Evolutionary conservation across 2,329 filamentous ascomycete genomes (phyloP).

Genomic region (Karstenula rhodostoma): DNA sequence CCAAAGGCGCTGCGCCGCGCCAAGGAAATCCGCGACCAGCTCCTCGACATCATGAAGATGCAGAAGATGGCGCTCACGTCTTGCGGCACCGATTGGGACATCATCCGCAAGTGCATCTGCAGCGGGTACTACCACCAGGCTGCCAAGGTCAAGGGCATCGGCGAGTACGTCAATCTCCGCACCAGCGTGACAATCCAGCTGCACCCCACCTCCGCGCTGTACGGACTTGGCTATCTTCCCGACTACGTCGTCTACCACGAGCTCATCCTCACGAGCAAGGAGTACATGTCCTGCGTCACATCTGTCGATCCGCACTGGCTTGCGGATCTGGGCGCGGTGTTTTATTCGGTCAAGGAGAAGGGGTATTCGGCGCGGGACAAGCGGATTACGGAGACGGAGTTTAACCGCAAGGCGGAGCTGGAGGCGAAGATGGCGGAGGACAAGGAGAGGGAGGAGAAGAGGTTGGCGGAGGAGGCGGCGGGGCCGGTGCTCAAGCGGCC

Average conservation of each 20-base stretch:
- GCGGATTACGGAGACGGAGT: constrained; percentile 87
- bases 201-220: constrained; percentile 92
- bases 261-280: constrained; percentile 93
- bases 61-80: constrained; percentile 88
- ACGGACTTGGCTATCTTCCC: constrained; percentile 90
- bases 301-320: constrained; percentile 97
- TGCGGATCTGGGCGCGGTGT: constrained; percentile 93
- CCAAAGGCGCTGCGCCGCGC: constrained; percentile 91
- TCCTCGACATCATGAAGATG: constrained; percentile 91
- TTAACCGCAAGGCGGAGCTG: constrained; percentile 91
- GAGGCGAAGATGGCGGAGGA: constrained; percentile 92
- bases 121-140: constrained; percentile 98
- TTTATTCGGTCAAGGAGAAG: constrained; percentile 97
- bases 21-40: constrained; percentile 92
- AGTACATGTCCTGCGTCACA: constrained; percentile 98
- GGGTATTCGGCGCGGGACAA: constrained; percentile 89
- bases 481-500: constrained; percentile 39
- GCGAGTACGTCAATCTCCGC: constrained; percentile 95
- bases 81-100: constrained; percentile 96
- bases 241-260: constrained; percentile 99
- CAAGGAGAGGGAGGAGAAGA: constrained; percentile 71
- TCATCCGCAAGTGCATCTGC: constrained; percentile 95
- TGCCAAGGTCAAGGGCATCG: constrained; percentile 92
- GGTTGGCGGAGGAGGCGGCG: constrained; percentile 48
- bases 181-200: constrained; percentile 94